Evolutionary conservation across 2,329 filamentous ascomycete species (phyloP), one percentile per base, ranked within the genome.

Genomic region (Camptophora hylomeconis): DNA sequence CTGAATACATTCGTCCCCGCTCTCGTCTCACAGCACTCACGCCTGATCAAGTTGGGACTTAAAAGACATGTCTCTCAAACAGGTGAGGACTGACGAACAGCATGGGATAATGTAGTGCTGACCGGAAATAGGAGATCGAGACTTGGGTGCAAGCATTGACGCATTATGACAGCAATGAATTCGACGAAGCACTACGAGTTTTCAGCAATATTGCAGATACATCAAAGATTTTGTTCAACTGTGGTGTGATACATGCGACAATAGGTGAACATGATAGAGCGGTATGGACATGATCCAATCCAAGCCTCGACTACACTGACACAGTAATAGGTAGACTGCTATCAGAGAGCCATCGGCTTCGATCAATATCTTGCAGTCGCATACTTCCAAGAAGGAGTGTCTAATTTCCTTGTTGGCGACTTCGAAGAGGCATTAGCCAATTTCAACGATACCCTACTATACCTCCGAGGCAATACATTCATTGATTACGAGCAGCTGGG

Each of bases 401-500:
- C 89, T 31, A 98, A 95, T 54, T 98, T 98, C 56, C 65, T 98
- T 27, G 72, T 95, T 31, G 87, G 87, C 35, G 89, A 98, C 52
- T 95, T 95, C 45, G 86, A 95, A 53, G 89, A 95, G 56, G 89
- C 89, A 11, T 65, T 95, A 37, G 86, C 86, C 44, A 95, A 95
- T 59, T 98, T 98, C 68, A 98, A 98, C 61, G 89, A 98, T 51
- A 94, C 89, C 0, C 65, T 98, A 21, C 63, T 94, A 22, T 95
- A 95, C 56, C 69, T 98, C 24, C 74, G 89, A 48, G 89, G 89
- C 38, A 95, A 98, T 61, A 86, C 83, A 32, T 82, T 89, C 60
- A 98, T 98, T 57, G 86, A 98, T 57, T 98, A 98, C 55, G 83
- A 92, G 36, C 89, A 98, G 54, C 59, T 98, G 26, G 89, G 89